Evolutionary conservation across 306 rosid genomes (phyloP), one percentile per base, ranked within the genome.

Genomic region (Herpetospermum pedunculosum): DNA sequence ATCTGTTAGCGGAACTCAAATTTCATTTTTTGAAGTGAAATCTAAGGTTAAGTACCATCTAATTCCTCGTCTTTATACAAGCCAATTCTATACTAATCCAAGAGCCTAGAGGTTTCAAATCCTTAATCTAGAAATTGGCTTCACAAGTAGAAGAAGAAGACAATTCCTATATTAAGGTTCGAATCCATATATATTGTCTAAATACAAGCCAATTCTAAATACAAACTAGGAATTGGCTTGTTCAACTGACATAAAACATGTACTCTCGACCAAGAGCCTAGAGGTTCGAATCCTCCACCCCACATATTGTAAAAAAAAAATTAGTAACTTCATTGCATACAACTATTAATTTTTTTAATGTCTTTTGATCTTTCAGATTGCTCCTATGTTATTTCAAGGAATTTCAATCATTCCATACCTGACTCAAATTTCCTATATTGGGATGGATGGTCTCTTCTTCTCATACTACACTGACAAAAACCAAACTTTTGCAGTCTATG

Each of bases 341-440:
- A 67, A 26, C 18, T 46, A n/a, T 73, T 19, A 2, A 59, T 41
- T 35, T 44, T 29, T 29, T 16, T 5, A 41, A 8, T 75, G 23
- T 75, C 8, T 59, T 75, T 58, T 59, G 6, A 16, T 37, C 11
- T 57, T 75, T 50, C 64, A 87, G 88, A 80, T 85, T 74, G 87
- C 92, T 73, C 89, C 88, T 4, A 30, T 76, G 32, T 68, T 87
- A 62, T 87, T 81, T 83, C 63, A 83, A 77, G 85, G 87, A 67
- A 73, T 77, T 63, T 71, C 76, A 78, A 79, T 78, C 6, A 50
- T 85, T 74, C 89, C 89, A 40, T 47, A 79, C 74, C n/a, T 85
- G 34, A 47, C 84, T 15, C 78, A 83, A 78, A 80, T 87, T 64
- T 83, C 89, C 13, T 87, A 85, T 72, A 85, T 80, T 16, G 84